Evolutionary conservation across 352 stramenopile species (phyloP), one percentile per base, ranked within the genome.

Genomic region (Phytophthora pluvialis): DNA sequence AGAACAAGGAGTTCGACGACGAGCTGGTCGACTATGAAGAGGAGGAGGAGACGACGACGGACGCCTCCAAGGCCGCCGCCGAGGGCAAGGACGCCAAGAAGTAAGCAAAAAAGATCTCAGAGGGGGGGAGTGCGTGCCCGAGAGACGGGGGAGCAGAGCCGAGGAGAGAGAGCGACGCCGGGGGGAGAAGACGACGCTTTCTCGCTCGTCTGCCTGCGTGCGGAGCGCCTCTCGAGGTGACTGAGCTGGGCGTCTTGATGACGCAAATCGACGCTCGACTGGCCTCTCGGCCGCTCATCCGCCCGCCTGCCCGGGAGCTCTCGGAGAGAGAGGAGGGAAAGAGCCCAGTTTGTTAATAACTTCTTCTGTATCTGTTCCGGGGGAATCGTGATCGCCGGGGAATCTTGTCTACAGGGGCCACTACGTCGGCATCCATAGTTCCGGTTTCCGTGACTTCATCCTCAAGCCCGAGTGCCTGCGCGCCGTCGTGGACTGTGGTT

Each of bases 391-490:
- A 64, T 71, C 59, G 36, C 48, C 29, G 57, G 56, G 52, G 39
- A 54, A 65, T 64, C 16, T 54, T 63, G 45, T 73, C 71, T 35
- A 64, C 57, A 99, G 97, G 89, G 98, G 97, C 49, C 97, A 99
- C 81, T 99, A 99, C 80, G 98, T 99, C 61, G 98, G 97, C 66
- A 99, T 99, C 76, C 97, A 99, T 78, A 97, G 91, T 52, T 99
- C 96, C 29, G 97, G 97, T 74, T 99, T 99, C 86, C 98, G 98
- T 71, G 98, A 99, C 78, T 99, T 99, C 67, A 97, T 99, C 72
- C 80, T 99, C 39, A 99, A 99, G 86, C 97, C 98, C 26, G 98
- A 99, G 80, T 97, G 98, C 48, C 86, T 99, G 50, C 93, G 97
- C 64, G 97, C 98, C 29, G 98, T 99, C 63, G 97, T 99, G 32